Base-by-base conservation (phyloP, 768 basidiomycete genomes). In the Panaeolus cyanescens region DNA sequence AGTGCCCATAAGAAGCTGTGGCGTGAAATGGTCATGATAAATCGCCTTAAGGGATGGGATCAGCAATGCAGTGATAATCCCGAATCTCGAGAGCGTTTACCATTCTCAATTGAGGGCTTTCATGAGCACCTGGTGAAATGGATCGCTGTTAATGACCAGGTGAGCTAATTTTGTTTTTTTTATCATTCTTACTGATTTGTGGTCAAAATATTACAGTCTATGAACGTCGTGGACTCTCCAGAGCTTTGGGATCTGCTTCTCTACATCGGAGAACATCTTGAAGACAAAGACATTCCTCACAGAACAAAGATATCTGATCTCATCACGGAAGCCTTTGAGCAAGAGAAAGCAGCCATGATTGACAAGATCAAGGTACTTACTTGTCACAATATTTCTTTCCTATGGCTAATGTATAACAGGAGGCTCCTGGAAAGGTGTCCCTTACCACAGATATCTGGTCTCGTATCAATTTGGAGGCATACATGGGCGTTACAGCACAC, bases 401-500 rank as follows among this genome's bases (percentile, higher is more conserved):
- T 60, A 42, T 40, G 6, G 58, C 19, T 32, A 53, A 32, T 54
- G 4, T 39, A 12, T 19, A 6, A 19, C 58, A 77, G 76, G 58
- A 64, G 5, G 56, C 73, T 8, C 13, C 65, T 2, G 73, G 77
- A 0, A 59, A 63, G 10, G 59, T 77, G 1, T 71, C 68, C 0
- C 70, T 68, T 17, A 77, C 75, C 5, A 62, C 62, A n/a, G 74
- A 77, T 56, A 56, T 77, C 2, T 79, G 78, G 77, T 69, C 62
- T 19, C 56, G 68, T 19, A 33, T 34, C 5, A 65, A 70, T 54
- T 67, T 71, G 8, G 15, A 31, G 5, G 57, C 68, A 8, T 73
- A 62, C 55, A 69, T 78, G 63, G 77, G 70, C 0, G 53, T 78
- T 0, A 75, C 72, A 0, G 71, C 68, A 0, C 75, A 78, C 66